Percentiles rank a stretch among this genome's conserved stretches.
Conservation (phyloP, 768 basidiomycete genomes). For the Mrakia frigida region DNA sequence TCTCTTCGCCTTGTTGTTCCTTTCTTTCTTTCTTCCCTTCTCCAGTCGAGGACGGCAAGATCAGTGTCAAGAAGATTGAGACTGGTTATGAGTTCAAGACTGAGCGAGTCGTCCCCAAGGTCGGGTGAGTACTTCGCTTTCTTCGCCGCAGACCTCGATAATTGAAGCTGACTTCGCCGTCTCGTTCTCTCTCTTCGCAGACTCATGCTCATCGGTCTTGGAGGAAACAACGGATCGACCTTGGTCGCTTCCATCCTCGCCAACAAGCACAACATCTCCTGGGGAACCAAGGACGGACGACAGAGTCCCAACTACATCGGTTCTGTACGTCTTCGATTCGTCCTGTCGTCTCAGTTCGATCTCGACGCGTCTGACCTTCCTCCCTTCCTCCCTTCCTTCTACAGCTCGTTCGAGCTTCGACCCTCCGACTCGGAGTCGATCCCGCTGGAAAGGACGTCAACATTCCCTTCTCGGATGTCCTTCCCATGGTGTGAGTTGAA, state of each 20-base stretch:
- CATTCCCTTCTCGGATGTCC: conserved; percentile 83
- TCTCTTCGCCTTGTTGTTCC: conserved; percentile 40
- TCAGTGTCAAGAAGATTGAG: conserved; percentile 70
- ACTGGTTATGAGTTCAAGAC: conserved; percentile 89
- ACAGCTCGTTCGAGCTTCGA: conserved; percentile 89
- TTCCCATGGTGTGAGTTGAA: conserved; percentile 70
- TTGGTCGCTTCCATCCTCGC: conserved; percentile 91
- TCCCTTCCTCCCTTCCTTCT: neutral
- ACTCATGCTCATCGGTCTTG: conserved; percentile 92
- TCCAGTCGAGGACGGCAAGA: conserved; percentile 61
- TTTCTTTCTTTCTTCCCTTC: neutral
- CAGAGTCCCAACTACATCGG: conserved; percentile 92
- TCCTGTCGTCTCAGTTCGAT: neutral
- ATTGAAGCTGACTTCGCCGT: neutral
- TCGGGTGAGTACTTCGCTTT: conserved; percentile 61
- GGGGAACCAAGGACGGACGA: conserved; percentile 86
- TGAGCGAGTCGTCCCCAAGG: conserved; percentile 73
- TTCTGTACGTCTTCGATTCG: neutral
- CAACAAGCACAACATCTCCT: conserved; percentile 87
- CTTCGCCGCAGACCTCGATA: no score
- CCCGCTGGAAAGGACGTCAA: conserved; percentile 83
- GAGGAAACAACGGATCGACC: conserved; percentile 96
- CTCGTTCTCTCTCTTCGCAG: conserved; percentile 48
- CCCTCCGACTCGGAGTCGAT: conserved; percentile 83
- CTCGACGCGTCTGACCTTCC: neutral